These are phyloP conservation scores for Monosporascus ibericus DNA, from an alignment of 2,329 filamentous ascomycete species.

Conservation along the genomic window DNA sequence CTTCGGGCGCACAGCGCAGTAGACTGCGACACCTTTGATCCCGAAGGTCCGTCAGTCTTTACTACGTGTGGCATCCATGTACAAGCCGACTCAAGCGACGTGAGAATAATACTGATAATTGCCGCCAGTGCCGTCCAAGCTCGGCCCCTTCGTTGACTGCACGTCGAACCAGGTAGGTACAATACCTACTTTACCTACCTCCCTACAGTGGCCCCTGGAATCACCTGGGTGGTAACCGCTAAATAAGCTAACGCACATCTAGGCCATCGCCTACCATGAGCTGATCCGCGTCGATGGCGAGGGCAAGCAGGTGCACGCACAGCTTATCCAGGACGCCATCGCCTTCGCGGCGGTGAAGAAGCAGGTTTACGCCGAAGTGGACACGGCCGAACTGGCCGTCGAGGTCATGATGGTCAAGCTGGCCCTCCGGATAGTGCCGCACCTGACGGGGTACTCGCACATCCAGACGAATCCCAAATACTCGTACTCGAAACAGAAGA, in stretches of 20 bases:
- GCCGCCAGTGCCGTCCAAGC: constrained; percentile 33
- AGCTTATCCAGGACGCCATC: constrained; percentile 31
- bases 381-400: constrained; percentile 43
- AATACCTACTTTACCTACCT: too few species aligned
- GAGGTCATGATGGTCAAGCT: constrained; percentile 53
- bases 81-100: too few species aligned
- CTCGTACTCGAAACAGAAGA: constrained; percentile 43
- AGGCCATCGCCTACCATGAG: constrained; percentile 46
- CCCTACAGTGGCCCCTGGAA: too few species aligned
- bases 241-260: background rate
- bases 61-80: too few species aligned
- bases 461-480: constrained; percentile 55
- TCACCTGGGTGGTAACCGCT: background rate
- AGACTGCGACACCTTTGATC: constrained; percentile 47
- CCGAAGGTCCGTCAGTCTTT: constrained; percentile 29
- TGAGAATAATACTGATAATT: background rate
- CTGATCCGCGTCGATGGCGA: constrained; percentile 26
- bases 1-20: constrained; percentile 38
- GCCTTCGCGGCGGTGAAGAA: constrained; percentile 25
- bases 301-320: constrained; percentile 30
- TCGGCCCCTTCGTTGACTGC: constrained; percentile 46
- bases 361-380: constrained; percentile 27
- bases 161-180: constrained; percentile 45
- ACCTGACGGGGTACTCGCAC: constrained; percentile 47
- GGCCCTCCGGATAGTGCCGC: constrained; percentile 41